phyloP scores from a whole-genome alignment of 768 basidiomycete genomes.

The Collybia mongolica region DNA sequence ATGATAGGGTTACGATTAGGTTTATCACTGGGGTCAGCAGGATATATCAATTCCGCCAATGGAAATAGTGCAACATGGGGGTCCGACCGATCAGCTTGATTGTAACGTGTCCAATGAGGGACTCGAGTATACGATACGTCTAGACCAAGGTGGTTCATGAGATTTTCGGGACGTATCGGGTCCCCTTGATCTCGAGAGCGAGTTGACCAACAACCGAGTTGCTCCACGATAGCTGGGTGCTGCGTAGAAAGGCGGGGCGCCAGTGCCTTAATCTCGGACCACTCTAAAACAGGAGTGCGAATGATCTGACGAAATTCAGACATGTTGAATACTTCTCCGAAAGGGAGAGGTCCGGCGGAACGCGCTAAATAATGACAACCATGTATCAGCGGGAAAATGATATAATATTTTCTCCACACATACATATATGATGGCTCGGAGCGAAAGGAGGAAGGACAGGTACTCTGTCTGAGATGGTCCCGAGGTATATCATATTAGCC shows the following conservation, averaged over 20 bases:
- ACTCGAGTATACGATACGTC: slow-evolving; percentile 35
- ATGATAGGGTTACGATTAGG: slow-evolving; percentile 21
- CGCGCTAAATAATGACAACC: slow-evolving; percentile 17
- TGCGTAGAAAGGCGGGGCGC: slow-evolving; percentile 16
- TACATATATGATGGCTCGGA: slow-evolving; percentile 38
- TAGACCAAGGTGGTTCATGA: slow-evolving; percentile 29
- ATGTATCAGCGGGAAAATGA: neutral
- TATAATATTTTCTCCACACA: slow-evolving; percentile 3
- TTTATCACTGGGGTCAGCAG: slow-evolving; percentile 16
- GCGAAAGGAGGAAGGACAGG: slow-evolving; percentile 49
- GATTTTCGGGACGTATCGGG: slow-evolving; percentile 22
- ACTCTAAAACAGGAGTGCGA: slow-evolving; percentile 42
- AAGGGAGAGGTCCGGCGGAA: slow-evolving; percentile 30
- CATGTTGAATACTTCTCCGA: slow-evolving; percentile 46
- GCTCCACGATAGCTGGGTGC: slow-evolving; percentile 10
- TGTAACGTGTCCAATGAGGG: slow-evolving; percentile 19
- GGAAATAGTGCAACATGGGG: slow-evolving; percentile 24
- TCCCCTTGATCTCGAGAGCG: slow-evolving; percentile 18
- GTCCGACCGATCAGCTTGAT: slow-evolving; percentile 18
- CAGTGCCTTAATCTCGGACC: slow-evolving; percentile 43
- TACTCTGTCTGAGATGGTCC: slow-evolving; percentile 37
- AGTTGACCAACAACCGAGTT: slow-evolving; percentile 34
- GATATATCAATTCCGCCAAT: slow-evolving; percentile 28
- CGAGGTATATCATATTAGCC: slow-evolving; percentile 51
- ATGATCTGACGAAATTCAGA: slow-evolving; percentile 32